Evolutionary conservation across 371 early-diverging fungal species (phyloP), one percentile per base, ranked within the genome.

Genomic region (Mucor saturninus): DNA sequence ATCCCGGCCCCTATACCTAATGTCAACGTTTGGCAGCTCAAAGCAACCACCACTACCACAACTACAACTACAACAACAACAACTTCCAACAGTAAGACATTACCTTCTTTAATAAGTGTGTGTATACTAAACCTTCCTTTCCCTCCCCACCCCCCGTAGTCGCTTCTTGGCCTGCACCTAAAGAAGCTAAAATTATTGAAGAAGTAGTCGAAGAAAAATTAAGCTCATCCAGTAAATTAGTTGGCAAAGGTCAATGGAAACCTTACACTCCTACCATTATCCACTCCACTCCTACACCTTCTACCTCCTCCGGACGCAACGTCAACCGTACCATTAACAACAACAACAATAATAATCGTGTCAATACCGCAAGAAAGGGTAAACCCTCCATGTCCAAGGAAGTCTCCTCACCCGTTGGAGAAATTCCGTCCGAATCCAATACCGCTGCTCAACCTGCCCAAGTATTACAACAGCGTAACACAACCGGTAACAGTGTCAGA

Each of bases 261-360:
- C 81, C 83, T n/a, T 77, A 72, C 57, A 85, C 87, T 32, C 85
- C 87, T 61, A 84, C 80, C 45, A 85, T 87, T 55, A 84, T 77
- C 14, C 84, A 84, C 56, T 62, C 79, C 3, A 73, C 78, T 32
- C 74, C 84, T 32, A 48, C 76, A 21, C 71, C 75, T 39, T 28
- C 53, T n/a, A 35, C 61, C n/a, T 40, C 32, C 26, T 26, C 31
- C 13, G 15, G 46, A 29, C n/a, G 21, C 21, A 21, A 21, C 21
- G 21, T 21, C 21, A 21, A 21, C 21, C 21, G 21, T 21, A 21
- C 21, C 21, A 21, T 1, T 21, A 21, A 21, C 21, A 21, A 21
- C 21, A 21, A 21, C 21, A 21, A 21, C 1, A 21, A 21, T 21
- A 21, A 21, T 21, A 21, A 21, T 21, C 50, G 30, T 30, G 15